phyloP scores from a whole-genome alignment of 2,329 filamentous ascomycete genomes.

The Tolypocladium sp. region DNA sequence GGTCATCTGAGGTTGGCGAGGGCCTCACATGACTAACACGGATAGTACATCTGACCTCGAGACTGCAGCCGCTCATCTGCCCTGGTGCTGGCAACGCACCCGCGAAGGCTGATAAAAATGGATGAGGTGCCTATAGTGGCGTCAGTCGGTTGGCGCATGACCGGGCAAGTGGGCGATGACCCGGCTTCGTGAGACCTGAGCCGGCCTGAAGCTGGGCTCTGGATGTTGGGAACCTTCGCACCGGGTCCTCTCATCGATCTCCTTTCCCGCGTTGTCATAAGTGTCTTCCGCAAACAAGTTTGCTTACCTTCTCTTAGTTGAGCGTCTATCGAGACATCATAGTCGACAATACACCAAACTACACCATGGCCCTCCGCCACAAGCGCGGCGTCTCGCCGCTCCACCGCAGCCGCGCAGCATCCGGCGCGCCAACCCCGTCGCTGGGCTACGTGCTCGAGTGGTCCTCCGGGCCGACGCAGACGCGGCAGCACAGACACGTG shows the following conservation, averaged over 20 bases:
- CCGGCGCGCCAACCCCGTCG: neutral
- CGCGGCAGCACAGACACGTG: constrained; percentile 3
- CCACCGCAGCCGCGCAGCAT: neutral
- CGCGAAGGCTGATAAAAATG: neutral
- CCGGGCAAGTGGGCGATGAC: neutral
- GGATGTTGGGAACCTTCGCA: neutral
- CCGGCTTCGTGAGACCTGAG: neutral
- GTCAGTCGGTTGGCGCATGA: neutral
- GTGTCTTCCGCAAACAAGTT: neutral
- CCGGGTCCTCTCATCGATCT: neutral
- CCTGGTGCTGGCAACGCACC: neutral
- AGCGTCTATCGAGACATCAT: neutral
- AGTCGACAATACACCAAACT: too few relatives aligned
- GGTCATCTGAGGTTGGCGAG: neutral
- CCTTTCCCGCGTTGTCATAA: neutral
- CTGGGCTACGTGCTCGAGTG: constrained; percentile 9
- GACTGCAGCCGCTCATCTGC: neutral
- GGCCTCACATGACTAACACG: neutral
- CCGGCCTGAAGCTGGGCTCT: neutral
- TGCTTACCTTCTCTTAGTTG: neutral
- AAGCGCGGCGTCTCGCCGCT: neutral
- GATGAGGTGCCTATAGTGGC: neutral
- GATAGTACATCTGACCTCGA: neutral
- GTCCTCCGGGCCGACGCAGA: constrained; percentile 2
- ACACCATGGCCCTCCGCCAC: neutral